Conservation (phyloP, 768 basidiomycete species). For the Daedaleopsis sinensis region DNA sequence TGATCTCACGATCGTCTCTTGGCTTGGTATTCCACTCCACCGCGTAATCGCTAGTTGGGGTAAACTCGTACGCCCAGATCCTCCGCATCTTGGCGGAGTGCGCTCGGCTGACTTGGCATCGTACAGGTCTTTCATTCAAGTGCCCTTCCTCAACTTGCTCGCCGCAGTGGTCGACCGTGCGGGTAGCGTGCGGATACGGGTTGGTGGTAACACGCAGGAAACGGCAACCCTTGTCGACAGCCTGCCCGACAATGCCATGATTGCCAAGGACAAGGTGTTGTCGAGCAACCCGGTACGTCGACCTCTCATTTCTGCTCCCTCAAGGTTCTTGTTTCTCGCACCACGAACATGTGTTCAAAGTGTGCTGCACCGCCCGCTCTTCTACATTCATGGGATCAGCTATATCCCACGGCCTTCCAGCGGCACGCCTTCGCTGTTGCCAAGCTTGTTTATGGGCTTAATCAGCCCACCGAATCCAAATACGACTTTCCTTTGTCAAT, state of each 20-base stretch:
- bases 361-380: no score
- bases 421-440: no score
- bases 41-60: conserved; percentile 44
- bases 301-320: background rate
- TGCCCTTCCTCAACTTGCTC: conserved; percentile 53
- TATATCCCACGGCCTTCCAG: no score
- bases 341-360: no score
- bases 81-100: conserved; percentile 40
- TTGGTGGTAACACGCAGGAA: conserved; percentile 60
- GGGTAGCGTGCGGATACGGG: conserved; percentile 40
- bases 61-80: conserved; percentile 44
- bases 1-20: conserved; percentile 5
- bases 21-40: background rate
- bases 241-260: conserved; percentile 48
- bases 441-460: no score
- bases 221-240: conserved; percentile 49
- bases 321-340: no score
- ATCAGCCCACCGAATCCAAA: no score
- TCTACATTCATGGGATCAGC: no score
- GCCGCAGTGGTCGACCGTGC: conserved; percentile 46
- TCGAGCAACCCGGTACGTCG: conserved; percentile 39
- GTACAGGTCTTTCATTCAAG: conserved; percentile 50
- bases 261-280: conserved; percentile 51
- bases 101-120: conserved; percentile 8
- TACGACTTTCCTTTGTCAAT: no score